Base-by-base conservation (phyloP, 805 yeast species). In the Sugiyamaella smithiae region DNA sequence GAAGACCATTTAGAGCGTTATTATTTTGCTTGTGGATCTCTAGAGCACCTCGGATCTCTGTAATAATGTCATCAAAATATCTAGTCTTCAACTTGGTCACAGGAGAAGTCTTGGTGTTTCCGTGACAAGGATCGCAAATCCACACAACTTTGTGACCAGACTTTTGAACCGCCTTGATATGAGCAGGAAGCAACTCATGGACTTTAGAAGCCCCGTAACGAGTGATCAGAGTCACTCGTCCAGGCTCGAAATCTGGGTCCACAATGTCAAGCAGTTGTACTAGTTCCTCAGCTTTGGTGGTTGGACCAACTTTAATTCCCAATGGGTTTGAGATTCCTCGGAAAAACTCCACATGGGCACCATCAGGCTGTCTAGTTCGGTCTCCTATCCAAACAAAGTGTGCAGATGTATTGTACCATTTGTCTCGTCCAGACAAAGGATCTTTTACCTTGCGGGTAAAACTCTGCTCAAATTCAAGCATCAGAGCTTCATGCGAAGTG, bases 341-440 rank as follows among this genome's bases (percentile, higher is more conserved):
- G 62, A 70, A 70, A 52, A 67, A 70, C 59, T 70, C 75, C 20
- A 70, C 75, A 46, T 70, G 75, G n/a, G 75, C 75, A 14, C 75
- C 73, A 43, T 69, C 67, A 1, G 69, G 56, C 57, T 71, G 75
- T 8, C 75, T 58, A 1, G 75, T 70, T 26, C 75, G 64, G 51
- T 70, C 75, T 20, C 75, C 75, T 20, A 70, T 71, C 74, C 74
- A 70, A 24, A 70, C 58, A 53, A 70, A 70, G 46, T 70, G 74
- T 1, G 73, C 70, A 4, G 72, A 68, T 3, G 74, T 69, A 53
- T 70, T 66, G 61, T 66, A 70, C 65, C 64, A 69, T 31, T 61
- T 58, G 19, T 49, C 42, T 35, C 16, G 4, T 14, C 38, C 38
- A 26, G 29, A 16, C 20, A 20, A 28, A 12, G 32, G 29, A 2